Evolutionary conservation across 2,329 filamentous ascomycete species (phyloP).

Genomic region (Didymella glomerata): DNA sequence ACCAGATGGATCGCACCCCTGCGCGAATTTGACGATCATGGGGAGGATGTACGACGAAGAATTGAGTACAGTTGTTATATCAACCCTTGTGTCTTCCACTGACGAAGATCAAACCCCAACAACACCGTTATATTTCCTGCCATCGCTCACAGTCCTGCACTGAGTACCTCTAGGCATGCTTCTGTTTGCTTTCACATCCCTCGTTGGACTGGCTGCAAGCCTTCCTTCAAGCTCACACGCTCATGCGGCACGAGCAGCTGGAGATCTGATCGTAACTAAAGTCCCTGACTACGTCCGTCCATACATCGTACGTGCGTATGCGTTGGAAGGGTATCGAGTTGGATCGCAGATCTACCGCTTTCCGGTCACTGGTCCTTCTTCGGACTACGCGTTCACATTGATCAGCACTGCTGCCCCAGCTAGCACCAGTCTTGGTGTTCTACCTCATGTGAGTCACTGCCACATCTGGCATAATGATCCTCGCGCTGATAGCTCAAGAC

Average conservation of each 20-base stretch:
- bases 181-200: conserved; percentile 7
- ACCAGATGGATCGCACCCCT: not conserved
- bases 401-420: conserved; percentile 55
- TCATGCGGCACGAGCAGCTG: not conserved
- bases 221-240: conserved; percentile 9
- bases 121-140: not conserved
- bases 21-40: conserved; percentile 2
- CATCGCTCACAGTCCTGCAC: not conserved
- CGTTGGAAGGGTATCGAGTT: conserved; percentile 46
- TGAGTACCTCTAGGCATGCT: not conserved
- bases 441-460: conserved; percentile 48
- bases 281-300: conserved; percentile 48
- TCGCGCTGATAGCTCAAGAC: conserved; percentile 20
- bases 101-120: not conserved
- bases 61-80: not conserved
- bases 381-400: conserved; percentile 56
- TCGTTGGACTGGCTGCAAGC: conserved; percentile 15
- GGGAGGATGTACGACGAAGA: conserved; percentile 18
- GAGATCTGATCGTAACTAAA: conserved; percentile 25
- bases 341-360: conserved; percentile 54
- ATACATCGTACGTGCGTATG: conserved; percentile 50
- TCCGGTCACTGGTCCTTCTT: conserved; percentile 57
- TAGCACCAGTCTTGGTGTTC: conserved; percentile 51
- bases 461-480: not conserved
- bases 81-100: not conserved